Evolutionary conservation across 208 protist species (phyloP).

Genomic region (Giardia muris): DNA sequence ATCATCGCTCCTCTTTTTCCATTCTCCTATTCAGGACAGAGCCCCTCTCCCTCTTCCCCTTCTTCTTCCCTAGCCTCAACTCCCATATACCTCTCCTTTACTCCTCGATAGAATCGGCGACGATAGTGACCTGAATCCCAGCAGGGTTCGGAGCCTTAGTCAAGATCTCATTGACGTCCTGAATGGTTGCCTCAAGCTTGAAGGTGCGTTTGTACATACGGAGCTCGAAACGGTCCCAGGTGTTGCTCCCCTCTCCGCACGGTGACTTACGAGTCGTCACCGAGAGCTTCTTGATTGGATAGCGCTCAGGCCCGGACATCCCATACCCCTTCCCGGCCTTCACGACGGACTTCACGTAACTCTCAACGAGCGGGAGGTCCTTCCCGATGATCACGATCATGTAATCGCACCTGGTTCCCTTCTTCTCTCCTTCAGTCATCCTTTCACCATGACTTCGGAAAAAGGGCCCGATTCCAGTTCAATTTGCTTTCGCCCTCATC

Average conservation of each 20-base stretch:
- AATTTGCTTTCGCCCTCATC: no score
- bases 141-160: not conserved
- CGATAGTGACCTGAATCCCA: constrained; percentile 13
- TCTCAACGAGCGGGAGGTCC: constrained; percentile 34
- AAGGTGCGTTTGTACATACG: constrained; percentile 45
- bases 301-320: constrained; percentile 35
- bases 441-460: no score
- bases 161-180: not conserved
- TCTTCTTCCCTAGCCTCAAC: no score
- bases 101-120: no score
- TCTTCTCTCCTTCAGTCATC: no score
- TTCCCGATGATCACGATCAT: constrained; percentile 13
- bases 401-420: no score
- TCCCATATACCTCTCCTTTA: not conserved
- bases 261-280: constrained; percentile 47
- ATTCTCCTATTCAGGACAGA: not conserved
- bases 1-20: not conserved
- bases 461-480: no score
- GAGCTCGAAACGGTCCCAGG: constrained; percentile 44
- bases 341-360: constrained; percentile 20
- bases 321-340: not conserved
- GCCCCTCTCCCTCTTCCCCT: not conserved
- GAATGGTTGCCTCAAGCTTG: not conserved
- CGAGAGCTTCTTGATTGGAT: constrained; percentile 39
- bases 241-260: constrained; percentile 47